A percentile compares a stretch with the other conserved stretches of the same genome.
Evolutionary conservation across 2,329 filamentous ascomycete genomes (phyloP).

Genomic region (Trichoderma sp.): DNA sequence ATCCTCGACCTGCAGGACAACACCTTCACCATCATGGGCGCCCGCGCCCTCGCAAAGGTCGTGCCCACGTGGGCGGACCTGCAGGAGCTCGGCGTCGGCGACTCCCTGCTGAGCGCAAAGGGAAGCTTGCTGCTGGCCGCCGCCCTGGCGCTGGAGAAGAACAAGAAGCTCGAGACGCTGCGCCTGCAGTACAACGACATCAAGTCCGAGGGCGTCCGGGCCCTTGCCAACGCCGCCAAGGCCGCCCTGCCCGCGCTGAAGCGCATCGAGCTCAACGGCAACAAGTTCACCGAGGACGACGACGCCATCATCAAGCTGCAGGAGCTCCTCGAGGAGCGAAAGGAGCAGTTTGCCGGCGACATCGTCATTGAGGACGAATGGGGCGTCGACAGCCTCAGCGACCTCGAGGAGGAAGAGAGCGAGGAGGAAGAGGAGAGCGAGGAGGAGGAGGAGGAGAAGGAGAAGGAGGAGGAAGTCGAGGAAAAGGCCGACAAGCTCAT

Average conservation of each 20-base stretch:
- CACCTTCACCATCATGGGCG: slow-evolving; percentile 84
- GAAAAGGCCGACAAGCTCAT: slow-evolving; percentile 69
- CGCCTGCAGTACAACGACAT: slow-evolving; percentile 95
- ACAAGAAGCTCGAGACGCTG: slow-evolving; percentile 76
- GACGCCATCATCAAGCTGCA: slow-evolving; percentile 67
- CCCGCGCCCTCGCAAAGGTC: slow-evolving; percentile 74
- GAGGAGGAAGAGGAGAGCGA: slow-evolving; percentile 71
- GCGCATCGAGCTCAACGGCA: slow-evolving; percentile 92
- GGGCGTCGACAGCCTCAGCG: slow-evolving; percentile 83
- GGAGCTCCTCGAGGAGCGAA: slow-evolving; percentile 73
- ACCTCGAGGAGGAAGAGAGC: slow-evolving; percentile 73
- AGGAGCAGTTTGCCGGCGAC: slow-evolving; percentile 70
- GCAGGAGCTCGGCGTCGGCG: slow-evolving; percentile 82
- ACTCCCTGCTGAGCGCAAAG: slow-evolving; percentile 79
- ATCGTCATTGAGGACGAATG: slow-evolving; percentile 75
- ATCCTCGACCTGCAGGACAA: slow-evolving; percentile 95
- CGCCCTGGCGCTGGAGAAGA: slow-evolving; percentile 73
- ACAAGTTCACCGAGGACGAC: slow-evolving; percentile 90
- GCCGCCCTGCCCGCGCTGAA: slow-evolving; percentile 72
- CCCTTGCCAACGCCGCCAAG: slow-evolving; percentile 68
- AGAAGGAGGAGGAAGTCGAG: slow-evolving; percentile 59
- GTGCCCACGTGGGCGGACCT: slow-evolving; percentile 74
- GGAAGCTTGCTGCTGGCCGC: slow-evolving; percentile 74
- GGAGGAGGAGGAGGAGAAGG: slow-evolving; percentile 70
- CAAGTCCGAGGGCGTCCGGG: slow-evolving; percentile 71